phyloP scores from a whole-genome alignment of 2,329 filamentous ascomycete genomes.

The Metarhizium anisopliae region DNA sequence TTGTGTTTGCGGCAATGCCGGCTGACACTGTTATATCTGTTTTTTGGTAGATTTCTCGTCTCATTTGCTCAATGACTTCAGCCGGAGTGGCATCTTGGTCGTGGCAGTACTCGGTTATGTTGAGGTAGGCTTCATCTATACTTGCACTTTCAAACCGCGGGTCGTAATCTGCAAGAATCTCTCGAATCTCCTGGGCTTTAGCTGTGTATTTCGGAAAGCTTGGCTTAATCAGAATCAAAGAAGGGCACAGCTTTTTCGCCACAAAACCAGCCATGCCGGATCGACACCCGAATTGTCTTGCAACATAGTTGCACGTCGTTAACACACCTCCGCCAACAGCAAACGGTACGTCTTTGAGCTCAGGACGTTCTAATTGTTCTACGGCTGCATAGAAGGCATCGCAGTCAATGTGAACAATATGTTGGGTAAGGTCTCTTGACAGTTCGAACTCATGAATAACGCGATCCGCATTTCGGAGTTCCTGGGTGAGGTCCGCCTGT shows the following conservation, averaged over 20 bases:
- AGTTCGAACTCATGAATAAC: conserved; percentile 72
- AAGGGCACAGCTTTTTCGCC: conserved; percentile 85
- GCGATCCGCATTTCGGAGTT: conserved; percentile 70
- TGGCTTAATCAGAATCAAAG: conserved; percentile 70
- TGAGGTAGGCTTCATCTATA: conserved; percentile 93
- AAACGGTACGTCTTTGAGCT: conserved; percentile 79
- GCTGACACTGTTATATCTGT: conserved; percentile 85
- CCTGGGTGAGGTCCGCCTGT: conserved; percentile 61
- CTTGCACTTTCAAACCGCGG: conserved; percentile 85
- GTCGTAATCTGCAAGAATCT: conserved; percentile 80
- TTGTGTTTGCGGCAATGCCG: conserved; percentile 87
- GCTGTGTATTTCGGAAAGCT: conserved; percentile 88
- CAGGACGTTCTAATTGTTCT: conserved; percentile 74
- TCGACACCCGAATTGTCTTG: conserved; percentile 80
- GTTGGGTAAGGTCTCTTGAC: conserved; percentile 71
- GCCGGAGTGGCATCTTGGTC: conserved; percentile 60
- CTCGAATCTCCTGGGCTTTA: conserved; percentile 81
- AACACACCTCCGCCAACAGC: conserved; percentile 68
- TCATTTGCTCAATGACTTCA: conserved; percentile 68
- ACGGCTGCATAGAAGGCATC: conserved; percentile 97
- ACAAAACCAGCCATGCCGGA: conserved; percentile 97
- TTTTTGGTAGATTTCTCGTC: conserved; percentile 64
- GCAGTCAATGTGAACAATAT: conserved; percentile 87
- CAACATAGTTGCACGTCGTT: conserved; percentile 75
- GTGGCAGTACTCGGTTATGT: conserved; percentile 79